Conservation (phyloP, 108 stramenopile species). For the Chaetoceros muelleri region DNA sequence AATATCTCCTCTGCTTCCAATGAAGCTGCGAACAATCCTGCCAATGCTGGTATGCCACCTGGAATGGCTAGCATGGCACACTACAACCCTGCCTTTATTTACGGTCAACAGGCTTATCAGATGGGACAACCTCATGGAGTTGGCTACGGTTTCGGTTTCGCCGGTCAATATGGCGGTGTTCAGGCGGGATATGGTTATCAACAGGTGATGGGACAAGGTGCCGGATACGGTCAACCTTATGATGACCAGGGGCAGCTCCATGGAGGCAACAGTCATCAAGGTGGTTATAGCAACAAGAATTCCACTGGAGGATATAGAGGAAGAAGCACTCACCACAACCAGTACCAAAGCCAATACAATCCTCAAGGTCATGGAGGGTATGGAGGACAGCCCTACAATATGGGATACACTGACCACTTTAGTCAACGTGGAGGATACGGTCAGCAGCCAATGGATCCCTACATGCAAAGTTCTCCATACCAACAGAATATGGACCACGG, state of each 20-base stretch:
- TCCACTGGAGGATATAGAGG: conserved; percentile 61
- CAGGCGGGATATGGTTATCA: conserved; percentile 65
- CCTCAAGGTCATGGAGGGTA: conserved; percentile 45
- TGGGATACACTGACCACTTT: conserved; percentile 45
- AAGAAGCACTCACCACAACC: conserved; percentile 41
- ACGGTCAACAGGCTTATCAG: conserved; percentile 57
- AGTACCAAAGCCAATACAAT: conserved; percentile 60
- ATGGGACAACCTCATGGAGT: conserved; percentile 49
- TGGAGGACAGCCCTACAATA: conserved; percentile 50
- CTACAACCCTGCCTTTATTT: conserved; percentile 52
- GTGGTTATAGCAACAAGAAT: conserved; percentile 57
- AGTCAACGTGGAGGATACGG: conserved; percentile 48
- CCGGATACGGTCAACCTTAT: conserved; percentile 57
- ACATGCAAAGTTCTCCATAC: conserved; percentile 22
- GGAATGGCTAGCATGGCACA: conserved; percentile 76
- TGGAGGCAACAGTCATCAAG: conserved; percentile 21
- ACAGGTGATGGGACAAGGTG: conserved; percentile 65
- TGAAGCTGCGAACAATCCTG: conserved; percentile 12
- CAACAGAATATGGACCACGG: conserved; percentile 49
- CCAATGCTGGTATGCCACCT: conserved; percentile 45
- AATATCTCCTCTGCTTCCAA: conserved; percentile 19
- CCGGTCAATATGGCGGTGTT: conserved; percentile 32
- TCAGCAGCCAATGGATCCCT: conserved; percentile 18
- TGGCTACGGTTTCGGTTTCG: conserved; percentile 45
- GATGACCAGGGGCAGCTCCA: conserved; percentile 43